Conservation (phyloP, 1,284 basidiomycete genomes). For the Anthracocystis walkeri region DNA sequence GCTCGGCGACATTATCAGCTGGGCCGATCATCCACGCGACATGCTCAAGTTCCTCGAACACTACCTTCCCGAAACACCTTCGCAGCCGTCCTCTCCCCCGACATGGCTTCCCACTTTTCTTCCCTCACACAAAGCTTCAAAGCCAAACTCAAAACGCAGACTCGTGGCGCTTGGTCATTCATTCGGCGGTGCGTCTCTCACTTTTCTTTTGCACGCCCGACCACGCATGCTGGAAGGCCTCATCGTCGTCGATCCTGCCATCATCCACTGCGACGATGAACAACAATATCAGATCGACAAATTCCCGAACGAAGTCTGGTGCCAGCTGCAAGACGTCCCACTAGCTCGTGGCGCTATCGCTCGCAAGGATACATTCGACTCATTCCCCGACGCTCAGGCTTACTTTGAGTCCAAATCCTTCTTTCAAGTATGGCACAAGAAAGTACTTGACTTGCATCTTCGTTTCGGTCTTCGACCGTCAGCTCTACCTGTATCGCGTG, state of each 20-base stretch:
- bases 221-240: conserved; percentile 80
- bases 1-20: conserved; percentile 76
- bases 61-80: conserved; percentile 72
- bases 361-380: conserved; percentile 77
- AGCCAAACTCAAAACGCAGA: conserved; percentile 39
- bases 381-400: conserved; percentile 28
- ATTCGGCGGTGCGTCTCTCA: conserved; percentile 70
- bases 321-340: conserved; percentile 47
- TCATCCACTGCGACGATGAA: conserved; percentile 70
- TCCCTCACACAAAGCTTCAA: conserved; percentile 26
- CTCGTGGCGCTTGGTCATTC: conserved; percentile 83
- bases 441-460: conserved; percentile 78
- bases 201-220: conserved; percentile 75
- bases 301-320: conserved; percentile 19
- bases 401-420: conserved; percentile 76
- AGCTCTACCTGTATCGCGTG: conserved; percentile 11
- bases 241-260: conserved; percentile 83
- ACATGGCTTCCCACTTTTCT: conserved; percentile 52
- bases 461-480: conserved; percentile 74
- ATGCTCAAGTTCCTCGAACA: conserved; percentile 78
- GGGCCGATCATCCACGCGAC: conserved; percentile 79
- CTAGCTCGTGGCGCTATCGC: conserved; percentile 73
- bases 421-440: conserved; percentile 80
- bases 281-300: conserved; percentile 15
- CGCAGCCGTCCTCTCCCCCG: conserved; percentile 9